Evolutionary conservation across 805 yeast genomes (phyloP).

Genomic region (Wickerhamiella shivajii): DNA sequence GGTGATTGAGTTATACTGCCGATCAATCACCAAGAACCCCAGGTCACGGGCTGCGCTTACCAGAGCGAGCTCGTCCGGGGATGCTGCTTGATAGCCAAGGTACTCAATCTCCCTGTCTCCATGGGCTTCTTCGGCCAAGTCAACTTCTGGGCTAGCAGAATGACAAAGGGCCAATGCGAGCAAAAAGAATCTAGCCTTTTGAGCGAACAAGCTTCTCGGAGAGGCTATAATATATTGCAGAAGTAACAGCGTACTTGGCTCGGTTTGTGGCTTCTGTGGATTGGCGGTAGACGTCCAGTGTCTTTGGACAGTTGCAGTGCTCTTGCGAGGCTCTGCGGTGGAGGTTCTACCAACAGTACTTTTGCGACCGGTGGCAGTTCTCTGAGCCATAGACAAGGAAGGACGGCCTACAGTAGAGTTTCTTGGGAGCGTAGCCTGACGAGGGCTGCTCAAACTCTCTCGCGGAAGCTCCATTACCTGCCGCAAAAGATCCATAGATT

Average conservation of each 20-base stretch:
- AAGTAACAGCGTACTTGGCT: slow-evolving; percentile 49
- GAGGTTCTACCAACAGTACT: not conserved
- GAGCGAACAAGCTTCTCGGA: slow-evolving; percentile 57
- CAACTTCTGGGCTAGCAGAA: slow-evolving; percentile 65
- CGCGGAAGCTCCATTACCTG: slow-evolving; percentile 18
- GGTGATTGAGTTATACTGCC: slow-evolving; percentile 43
- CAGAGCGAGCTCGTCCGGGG: slow-evolving; percentile 92
- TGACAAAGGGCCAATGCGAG: slow-evolving; percentile 78
- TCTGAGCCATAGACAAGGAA: slow-evolving; percentile 5
- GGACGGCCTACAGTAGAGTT: slow-evolving; percentile 10
- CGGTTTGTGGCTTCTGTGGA: slow-evolving; percentile 29
- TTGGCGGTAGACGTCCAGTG: slow-evolving; percentile 37
- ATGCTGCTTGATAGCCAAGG: slow-evolving; percentile 78
- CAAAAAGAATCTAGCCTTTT: slow-evolving; percentile 63
- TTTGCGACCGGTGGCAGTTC: not conserved
- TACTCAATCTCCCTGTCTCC: slow-evolving; percentile 36
- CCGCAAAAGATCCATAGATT: slow-evolving; percentile 14
- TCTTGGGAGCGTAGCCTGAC: slow-evolving; percentile 4
- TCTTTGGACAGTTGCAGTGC: not conserved
- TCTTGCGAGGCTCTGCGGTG: not conserved
- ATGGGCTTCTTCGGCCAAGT: slow-evolving; percentile 18
- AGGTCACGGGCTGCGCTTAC: slow-evolving; percentile 90
- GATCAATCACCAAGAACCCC: slow-evolving; percentile 73
- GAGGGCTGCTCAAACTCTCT: slow-evolving; percentile 6
- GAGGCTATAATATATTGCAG: slow-evolving; percentile 53